Evolutionary conservation across 139 green algal genomes (phyloP).

Genomic region (Picochlorum sp.): DNA sequence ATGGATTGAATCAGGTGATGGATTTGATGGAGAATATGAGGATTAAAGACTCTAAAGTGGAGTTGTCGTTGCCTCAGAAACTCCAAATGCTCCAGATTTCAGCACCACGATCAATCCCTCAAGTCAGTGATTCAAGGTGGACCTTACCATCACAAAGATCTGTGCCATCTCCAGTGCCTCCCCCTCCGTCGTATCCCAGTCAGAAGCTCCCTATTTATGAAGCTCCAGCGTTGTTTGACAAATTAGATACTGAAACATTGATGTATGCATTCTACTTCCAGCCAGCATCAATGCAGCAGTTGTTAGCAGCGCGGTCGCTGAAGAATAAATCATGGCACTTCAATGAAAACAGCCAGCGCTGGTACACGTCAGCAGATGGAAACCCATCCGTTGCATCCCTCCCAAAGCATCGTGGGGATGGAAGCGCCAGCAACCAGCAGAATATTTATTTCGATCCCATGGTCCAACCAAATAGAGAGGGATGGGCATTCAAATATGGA

Average conservation of each 20-base stretch:
- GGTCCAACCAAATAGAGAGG: too few species aligned
- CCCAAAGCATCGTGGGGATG: background rate
- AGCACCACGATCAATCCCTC: constrained; percentile 49
- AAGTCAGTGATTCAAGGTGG: constrained; percentile 55
- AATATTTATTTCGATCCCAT: too few species aligned
- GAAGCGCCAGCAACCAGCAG: too few species aligned
- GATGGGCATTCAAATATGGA: too few species aligned
- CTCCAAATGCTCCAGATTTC: constrained; percentile 29
- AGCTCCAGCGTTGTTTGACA: constrained; percentile 77
- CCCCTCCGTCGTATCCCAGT: constrained; percentile 72
- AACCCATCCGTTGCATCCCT: constrained; percentile 76
- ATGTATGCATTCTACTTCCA: constrained; percentile 99
- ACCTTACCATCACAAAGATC: constrained; percentile 33
- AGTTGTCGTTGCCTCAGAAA: constrained; percentile 14
- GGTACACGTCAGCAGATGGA: constrained; percentile 78
- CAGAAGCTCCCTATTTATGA: constrained; percentile 54
- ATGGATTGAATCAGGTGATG: background rate
- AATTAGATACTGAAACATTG: constrained; percentile 88
- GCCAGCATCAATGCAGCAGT: constrained; percentile 79
- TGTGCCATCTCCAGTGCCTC: constrained; percentile 37
- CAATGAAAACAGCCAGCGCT: constrained; percentile 88
- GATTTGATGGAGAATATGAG: constrained; percentile 13
- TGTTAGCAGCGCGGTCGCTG: constrained; percentile 84
- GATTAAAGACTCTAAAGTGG: constrained; percentile 14
- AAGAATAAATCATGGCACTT: constrained; percentile 92